Evolutionary conservation across 2,329 filamentous ascomycete genomes (phyloP), one percentile per base, ranked within the genome.

Genomic region (Hypoxylon sp.): DNA sequence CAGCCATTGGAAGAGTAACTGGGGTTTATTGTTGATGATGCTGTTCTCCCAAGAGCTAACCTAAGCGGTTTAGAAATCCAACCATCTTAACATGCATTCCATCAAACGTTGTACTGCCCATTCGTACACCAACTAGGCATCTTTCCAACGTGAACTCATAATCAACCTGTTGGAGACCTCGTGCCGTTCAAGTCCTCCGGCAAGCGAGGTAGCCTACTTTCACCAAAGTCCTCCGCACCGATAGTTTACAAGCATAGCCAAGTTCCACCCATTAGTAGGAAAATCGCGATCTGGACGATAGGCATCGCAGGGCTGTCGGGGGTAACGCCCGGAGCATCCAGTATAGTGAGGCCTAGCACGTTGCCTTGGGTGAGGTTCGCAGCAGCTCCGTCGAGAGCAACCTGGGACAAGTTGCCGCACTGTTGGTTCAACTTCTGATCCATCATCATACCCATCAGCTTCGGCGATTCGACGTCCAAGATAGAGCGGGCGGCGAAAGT

Each of bases 341-440:
- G 65, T 51, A 79, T 77, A 46, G 73, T 60, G 52, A 81, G 74
- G 57, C 78, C 78, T 1, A 75, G 73, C 5, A 86, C 81, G 46
- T 79, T 79, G 31, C 81, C 81, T 35, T 73, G 68, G 2, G 82
- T 83, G 69, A 85, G 82, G 74, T 86, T 85, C 51, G 63, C 73
- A 51, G 75, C 82, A 2, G 82, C 83, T 67, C 81, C 82, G 24
- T 73, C 73, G n/a, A 83, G 39, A n/a, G 83, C 83, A 51, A 84
- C 72, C 51, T 77, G 75, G 8, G 81, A 83, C 69, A 82, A 74
- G 75, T 85, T 85, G 13, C 82, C 82, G 71, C 83, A 85, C 44
- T 77, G 75, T 42, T 71, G 64, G 74, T 85, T 86, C 53, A 86
- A 74, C 7, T 74, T 70, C 31, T 61, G 65, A 68, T 86, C 78